phyloP scores from a whole-genome alignment of 176 grass and related monocot genomes.

The Raddia distichophylla region DNA sequence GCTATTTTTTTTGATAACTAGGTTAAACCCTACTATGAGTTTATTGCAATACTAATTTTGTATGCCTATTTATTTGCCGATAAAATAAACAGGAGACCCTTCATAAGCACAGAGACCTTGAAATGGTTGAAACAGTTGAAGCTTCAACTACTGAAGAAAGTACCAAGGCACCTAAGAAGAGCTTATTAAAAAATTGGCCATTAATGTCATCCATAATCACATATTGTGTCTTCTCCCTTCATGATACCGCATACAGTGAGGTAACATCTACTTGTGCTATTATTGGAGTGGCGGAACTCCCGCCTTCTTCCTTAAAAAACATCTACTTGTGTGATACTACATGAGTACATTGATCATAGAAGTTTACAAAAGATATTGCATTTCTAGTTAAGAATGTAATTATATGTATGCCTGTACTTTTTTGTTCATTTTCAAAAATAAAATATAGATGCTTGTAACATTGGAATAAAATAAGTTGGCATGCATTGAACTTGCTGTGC shows the following conservation, averaged over 20 bases:
- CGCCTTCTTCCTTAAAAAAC: too few relatives aligned
- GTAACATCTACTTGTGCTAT: slow-evolving; percentile 29
- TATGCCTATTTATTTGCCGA: background rate
- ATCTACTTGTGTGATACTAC: background rate
- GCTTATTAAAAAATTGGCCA: slow-evolving; percentile 73
- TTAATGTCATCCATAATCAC: slow-evolving; percentile 76
- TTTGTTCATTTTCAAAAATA: background rate
- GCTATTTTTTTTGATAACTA: background rate
- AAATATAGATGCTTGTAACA: background rate
- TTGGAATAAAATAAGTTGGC: background rate
- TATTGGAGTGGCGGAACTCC: too few relatives aligned
- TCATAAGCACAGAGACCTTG: slow-evolving; percentile 61
- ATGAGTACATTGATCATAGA: background rate
- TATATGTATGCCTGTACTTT: background rate
- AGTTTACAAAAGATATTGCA: background rate
- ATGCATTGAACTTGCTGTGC: background rate
- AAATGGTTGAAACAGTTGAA: slow-evolving; percentile 38
- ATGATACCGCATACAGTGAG: slow-evolving; percentile 78
- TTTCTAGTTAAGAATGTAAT: background rate
- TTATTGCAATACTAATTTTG: background rate
- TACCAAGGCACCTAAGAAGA: slow-evolving; percentile 44
- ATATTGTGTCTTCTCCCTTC: slow-evolving; percentile 75
- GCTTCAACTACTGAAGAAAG: slow-evolving; percentile 31
- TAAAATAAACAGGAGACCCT: slow-evolving; percentile 70
- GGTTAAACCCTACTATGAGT: background rate